Conservation (phyloP, 1,284 basidiomycete species). For the Chiua sp. region DNA sequence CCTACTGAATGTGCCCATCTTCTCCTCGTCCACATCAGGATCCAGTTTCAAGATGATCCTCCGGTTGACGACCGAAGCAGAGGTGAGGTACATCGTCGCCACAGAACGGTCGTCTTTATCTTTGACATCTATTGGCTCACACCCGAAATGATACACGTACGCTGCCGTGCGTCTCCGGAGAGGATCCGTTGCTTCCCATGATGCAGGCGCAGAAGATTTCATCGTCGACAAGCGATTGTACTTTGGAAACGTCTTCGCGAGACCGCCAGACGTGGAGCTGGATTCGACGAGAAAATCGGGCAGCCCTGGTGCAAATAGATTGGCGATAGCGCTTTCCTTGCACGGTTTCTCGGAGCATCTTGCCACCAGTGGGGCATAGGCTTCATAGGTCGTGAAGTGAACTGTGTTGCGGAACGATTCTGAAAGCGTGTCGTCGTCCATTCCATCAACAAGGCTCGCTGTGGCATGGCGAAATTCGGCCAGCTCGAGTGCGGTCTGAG, state of each 20-base stretch:
- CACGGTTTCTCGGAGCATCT: neutral
- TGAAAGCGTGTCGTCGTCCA: conserved; percentile 1
- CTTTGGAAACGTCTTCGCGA: conserved; percentile 13
- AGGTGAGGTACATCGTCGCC: neutral
- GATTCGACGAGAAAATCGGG: conserved; percentile 15
- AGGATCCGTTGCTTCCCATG: neutral
- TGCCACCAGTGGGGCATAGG: neutral
- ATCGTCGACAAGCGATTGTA: conserved; percentile 4
- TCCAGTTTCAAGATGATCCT: neutral
- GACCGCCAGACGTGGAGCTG: conserved; percentile 18
- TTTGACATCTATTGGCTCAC: neutral
- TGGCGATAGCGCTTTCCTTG: neutral
- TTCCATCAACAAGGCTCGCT: neutral
- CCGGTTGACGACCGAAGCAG: neutral
- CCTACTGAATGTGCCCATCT: conserved; percentile 21
- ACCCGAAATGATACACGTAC: neutral
- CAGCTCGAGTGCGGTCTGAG: neutral
- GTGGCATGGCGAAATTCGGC: neutral
- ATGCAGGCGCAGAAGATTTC: neutral
- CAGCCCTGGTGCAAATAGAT: conserved; percentile 20
- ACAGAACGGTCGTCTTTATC: neutral
- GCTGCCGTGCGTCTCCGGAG: neutral
- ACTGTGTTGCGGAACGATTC: neutral
- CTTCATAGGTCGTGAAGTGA: neutral
- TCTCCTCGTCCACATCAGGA: neutral